Base-by-base conservation (phyloP, 371 early-diverging fungal genomes). In the Lichtheimia ornata region DNA sequence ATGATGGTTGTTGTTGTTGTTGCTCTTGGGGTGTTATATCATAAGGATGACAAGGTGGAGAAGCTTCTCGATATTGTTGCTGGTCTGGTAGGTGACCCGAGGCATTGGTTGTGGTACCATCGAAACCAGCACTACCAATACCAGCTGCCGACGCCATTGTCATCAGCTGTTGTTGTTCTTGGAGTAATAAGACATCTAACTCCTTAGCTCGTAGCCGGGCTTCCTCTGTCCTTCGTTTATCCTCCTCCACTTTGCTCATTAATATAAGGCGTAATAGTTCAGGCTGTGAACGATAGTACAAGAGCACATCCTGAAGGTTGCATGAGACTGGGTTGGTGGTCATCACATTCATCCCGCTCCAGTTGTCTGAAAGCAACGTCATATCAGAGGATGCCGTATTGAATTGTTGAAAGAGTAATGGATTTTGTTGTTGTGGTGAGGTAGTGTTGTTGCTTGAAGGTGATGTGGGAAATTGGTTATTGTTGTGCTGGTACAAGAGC, bases 201-300 rank as follows among this genome's bases (percentile, higher is more conserved):
- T 75, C 76, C 62, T 80, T 80, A 1, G 77, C 76, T 43, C 73
- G 63, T 25, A 86, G 67, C 56, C 68, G 69, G 5, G 81, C 81
- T 64, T 80, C 81, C 62, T 77, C 81, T 6, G 76, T 56, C 58
- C 79, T 72, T 41, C 88, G 81, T 55, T 83, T 82, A 56, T 87
- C 88, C 66, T 87, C 88, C 61, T 87, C 84, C 2, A 85, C 83
- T 68, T 85, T 87, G 56, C 85, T 84, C 12, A 78, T 58, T 44
- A 87, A 71, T 54, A 87, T 87, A 43, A 87, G 55, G 7, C 76
- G 77, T 12, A 87, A 66, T 14, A 87, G 72, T 15, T 87, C 88
- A 28, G 86, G 88, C 47, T 87, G 84, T 5, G 77, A 72, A 40
- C 77, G 72, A 54, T 84, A 87, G 25, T 81, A 81, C 49, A 66